A percentile compares a stretch with the other conserved stretches of the same genome.
phyloP scores from a whole-genome alignment of 2,329 filamentous ascomycete species.

The Sporothrix curviconia region DNA sequence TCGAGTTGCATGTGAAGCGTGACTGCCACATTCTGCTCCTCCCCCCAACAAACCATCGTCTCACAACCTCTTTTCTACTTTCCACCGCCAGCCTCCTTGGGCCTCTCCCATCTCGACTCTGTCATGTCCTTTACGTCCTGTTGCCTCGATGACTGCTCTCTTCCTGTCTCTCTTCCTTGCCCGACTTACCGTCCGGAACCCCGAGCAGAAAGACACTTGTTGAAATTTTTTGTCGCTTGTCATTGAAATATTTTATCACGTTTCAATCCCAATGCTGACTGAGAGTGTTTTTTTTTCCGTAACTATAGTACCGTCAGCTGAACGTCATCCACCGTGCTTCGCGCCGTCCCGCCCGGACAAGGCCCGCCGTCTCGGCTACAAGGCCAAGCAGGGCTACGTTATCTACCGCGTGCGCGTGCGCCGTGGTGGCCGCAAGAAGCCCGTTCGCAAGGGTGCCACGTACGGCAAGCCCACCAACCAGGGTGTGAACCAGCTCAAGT shows the following conservation, averaged over 20 bases:
- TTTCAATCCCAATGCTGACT: slow-evolving; percentile 43
- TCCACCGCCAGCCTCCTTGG: background rate
- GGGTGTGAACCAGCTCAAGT: slow-evolving; percentile 99
- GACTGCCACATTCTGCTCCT: no score
- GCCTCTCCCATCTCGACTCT: background rate
- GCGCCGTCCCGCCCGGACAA: slow-evolving; percentile 97
- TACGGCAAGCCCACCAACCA: slow-evolving; percentile 99
- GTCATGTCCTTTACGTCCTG: background rate
- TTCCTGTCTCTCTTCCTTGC: slow-evolving; percentile 5
- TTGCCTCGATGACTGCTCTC: background rate
- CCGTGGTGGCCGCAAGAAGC: slow-evolving; percentile 97
- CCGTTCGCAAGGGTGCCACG: slow-evolving; percentile 94
- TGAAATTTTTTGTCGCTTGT: slow-evolving; percentile 64
- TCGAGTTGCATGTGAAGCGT: background rate
- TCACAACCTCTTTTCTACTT: no score
- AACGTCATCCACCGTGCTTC: slow-evolving; percentile 99
- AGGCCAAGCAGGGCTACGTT: slow-evolving; percentile 99
- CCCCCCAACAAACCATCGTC: no score
- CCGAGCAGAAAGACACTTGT: slow-evolving; percentile 71
- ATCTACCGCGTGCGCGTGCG: slow-evolving; percentile 99
- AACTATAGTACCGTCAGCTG: slow-evolving; percentile 89
- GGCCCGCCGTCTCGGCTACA: slow-evolving; percentile 99
- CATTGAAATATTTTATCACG: slow-evolving; percentile 6
- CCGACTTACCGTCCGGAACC: slow-evolving; percentile 48
- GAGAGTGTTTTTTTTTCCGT: slow-evolving; percentile 99